Evolutionary conservation across 805 yeast genomes (phyloP), one percentile per base, ranked within the genome.

Genomic region (Maudiozyma barnettii): DNA sequence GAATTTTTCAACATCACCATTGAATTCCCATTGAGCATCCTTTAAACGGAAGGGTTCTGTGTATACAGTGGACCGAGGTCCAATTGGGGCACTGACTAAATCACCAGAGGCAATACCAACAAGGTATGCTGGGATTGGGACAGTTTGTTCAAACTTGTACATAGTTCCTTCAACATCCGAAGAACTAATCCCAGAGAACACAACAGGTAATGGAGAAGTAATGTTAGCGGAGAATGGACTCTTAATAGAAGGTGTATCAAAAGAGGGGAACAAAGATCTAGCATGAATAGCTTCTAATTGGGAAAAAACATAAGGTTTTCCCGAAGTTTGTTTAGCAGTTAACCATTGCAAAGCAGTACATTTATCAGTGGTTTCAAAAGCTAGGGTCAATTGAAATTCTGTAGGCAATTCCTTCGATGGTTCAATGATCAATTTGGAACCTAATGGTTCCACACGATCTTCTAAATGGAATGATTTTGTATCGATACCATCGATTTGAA

Each of bases 221-320:
- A 84, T 79, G 21, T 67, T 68, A 52, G 82, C 79, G 16, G 68
- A 63, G 58, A 73, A 84, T 0, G 81, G 71, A 1, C 89, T 75
- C 63, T 89, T 89, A 29, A 88, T 74, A 0, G 91, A 75, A 1
- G 96, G 96, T 0, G 96, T 88, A 64, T 89, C 96, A 61, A 89
- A 89, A 57, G 88, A 84, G 8, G 96, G 96, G 68, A 84, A 82
- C 59, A 88, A 72, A 14, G 91, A 77, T 58, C 96, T 75, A 6
- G 95, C 93, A 60, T 89, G 96, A 53, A 85, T 88, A 35, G 96
- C 89, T 68, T 89, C 95, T 61, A 95, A 78, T 67, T 89, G 96
- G 10, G 96, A 86, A 64, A 88, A 89, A 49, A 89, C 72, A 22
- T 72, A 71, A 39, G 74, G 75, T 51, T 80, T 77, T 16, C 90